These are phyloP conservation scores for Metarhizium rileyi DNA, from an alignment of 2,329 filamentous ascomycete genomes.

Conservation along the genomic window DNA sequence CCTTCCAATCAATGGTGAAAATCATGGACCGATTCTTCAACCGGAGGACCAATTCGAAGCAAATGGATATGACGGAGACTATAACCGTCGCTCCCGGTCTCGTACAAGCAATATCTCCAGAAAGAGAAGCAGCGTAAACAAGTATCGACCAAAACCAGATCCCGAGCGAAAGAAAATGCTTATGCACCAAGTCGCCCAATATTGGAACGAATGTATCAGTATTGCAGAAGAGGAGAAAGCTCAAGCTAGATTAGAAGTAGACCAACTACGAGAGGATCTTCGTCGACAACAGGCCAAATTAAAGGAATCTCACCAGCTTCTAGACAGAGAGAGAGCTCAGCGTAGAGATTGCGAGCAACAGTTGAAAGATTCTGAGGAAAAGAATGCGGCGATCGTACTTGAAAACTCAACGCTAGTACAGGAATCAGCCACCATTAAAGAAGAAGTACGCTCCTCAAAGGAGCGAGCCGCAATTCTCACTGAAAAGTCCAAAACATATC, in stretches of 20 bases:
- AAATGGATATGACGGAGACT: background rate
- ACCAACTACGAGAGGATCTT: conserved; percentile 16
- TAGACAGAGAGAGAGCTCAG: conserved; percentile 12
- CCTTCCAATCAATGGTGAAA: background rate
- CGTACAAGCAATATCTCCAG: conserved; percentile 24
- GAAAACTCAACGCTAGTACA: conserved; percentile 16
- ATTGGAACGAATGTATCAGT: conserved; percentile 25
- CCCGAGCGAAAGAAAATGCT: conserved; percentile 18
- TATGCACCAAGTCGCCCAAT: conserved; percentile 22
- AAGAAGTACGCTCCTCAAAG: conserved; percentile 16
- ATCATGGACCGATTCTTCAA: conserved; percentile 1
- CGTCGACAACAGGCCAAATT: conserved; percentile 9
- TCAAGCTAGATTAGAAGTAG: conserved; percentile 17
- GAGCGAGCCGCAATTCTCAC: conserved; percentile 13
- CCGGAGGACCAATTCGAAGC: background rate
- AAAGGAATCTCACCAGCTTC: conserved; percentile 10
- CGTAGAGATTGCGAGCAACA: conserved; percentile 16
- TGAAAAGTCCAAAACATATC: conserved; percentile 26
- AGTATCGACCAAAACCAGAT: conserved; percentile 8
- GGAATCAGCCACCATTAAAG: conserved; percentile 19
- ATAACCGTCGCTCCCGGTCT: conserved; percentile 15
- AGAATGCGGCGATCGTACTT: conserved; percentile 11
- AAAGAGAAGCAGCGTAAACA: conserved; percentile 15
- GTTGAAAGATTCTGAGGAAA: conserved; percentile 17
- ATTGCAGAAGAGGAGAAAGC: conserved; percentile 20